These are phyloP conservation scores for Pythium dissotocum DNA, from an alignment of 352 stramenopile species.

Conservation along the genomic window DNA sequence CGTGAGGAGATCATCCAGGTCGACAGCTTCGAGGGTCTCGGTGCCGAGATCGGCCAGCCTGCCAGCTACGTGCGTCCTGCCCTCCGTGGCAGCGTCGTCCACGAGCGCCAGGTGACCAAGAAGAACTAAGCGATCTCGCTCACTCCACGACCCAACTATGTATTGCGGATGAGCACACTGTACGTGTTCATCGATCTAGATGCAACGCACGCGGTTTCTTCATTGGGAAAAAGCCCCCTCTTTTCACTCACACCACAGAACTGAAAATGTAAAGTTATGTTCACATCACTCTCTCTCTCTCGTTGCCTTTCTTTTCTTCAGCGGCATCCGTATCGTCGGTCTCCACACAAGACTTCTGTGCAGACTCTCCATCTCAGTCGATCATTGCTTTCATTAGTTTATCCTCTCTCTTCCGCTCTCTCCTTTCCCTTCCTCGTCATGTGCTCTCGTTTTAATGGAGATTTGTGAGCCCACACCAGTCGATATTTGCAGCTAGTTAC, in stretches of 20 bases:
- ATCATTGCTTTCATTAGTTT: slow-evolving; percentile 15
- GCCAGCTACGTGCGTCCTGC: slow-evolving; percentile 90
- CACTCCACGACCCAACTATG: background rate
- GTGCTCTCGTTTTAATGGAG: background rate
- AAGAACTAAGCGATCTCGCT: slow-evolving; percentile 24
- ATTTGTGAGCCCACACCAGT: background rate
- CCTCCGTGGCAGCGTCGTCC: slow-evolving; percentile 58
- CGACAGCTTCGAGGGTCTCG: slow-evolving; percentile 90
- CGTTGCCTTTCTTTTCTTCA: too few species aligned
- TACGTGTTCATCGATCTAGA: slow-evolving; percentile 7
- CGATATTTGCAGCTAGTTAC: background rate
- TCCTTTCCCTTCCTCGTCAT: background rate
- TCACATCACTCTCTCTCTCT: slow-evolving; percentile 8
- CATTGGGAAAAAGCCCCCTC: slow-evolving; percentile 21
- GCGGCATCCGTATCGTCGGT: too few species aligned
- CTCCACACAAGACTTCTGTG: too few species aligned
- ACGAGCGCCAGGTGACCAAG: slow-evolving; percentile 25
- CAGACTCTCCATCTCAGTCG: background rate
- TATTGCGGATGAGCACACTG: slow-evolving; percentile 15
- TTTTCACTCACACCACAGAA: slow-evolving; percentile 4
- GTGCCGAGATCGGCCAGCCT: slow-evolving; percentile 75
- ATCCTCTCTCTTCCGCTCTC: slow-evolving; percentile 2
- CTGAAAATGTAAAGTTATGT: slow-evolving; percentile 29
- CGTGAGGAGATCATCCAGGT: slow-evolving; percentile 98
- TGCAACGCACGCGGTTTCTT: slow-evolving; percentile 18